A percentile compares a stretch with the other conserved stretches of the same genome.
Evolutionary conservation across 805 yeast species (phyloP).

Genomic region (Yarrowia deformans): DNA sequence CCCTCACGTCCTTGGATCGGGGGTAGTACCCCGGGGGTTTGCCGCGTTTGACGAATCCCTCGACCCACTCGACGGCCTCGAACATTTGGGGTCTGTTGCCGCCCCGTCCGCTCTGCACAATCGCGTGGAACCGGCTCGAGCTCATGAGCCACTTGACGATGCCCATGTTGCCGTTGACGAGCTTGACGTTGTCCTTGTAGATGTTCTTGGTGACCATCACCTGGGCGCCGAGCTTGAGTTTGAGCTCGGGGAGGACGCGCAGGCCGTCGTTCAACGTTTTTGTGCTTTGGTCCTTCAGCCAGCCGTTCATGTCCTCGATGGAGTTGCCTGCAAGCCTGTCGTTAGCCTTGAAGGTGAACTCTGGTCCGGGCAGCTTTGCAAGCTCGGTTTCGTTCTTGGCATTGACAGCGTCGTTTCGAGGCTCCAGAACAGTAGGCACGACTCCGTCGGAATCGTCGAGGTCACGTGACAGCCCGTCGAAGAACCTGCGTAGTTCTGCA

Average conservation of each 20-base stretch:
- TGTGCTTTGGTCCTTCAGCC: constrained; percentile 16
- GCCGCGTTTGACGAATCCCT: background rate
- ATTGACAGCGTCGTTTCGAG: constrained; percentile 85
- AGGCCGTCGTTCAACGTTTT: constrained; percentile 56
- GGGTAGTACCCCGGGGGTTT: background rate
- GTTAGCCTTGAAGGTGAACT: constrained; percentile 42
- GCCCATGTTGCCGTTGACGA: constrained; percentile 93
- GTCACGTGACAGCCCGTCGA: constrained; percentile 62
- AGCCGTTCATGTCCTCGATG: constrained; percentile 50
- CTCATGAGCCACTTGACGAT: constrained; percentile 62
- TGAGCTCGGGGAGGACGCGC: constrained; percentile 72
- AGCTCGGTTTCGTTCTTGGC: constrained; percentile 68
- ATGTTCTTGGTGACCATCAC: constrained; percentile 86
- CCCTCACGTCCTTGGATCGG: constrained; percentile 2
- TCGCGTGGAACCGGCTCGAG: constrained; percentile 31
- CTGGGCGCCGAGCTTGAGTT: constrained; percentile 83
- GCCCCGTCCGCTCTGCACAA: background rate
- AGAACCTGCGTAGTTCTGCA: constrained; percentile 56
- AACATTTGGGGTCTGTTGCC: constrained; percentile 14
- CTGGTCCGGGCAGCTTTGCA: constrained; percentile 57
- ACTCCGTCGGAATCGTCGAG: constrained; percentile 72
- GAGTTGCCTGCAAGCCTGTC: background rate
- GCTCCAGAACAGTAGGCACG: constrained; percentile 85
- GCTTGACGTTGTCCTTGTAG: constrained; percentile 55
- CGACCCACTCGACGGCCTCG: constrained; percentile 16